phyloP scores from a whole-genome alignment of 1,284 basidiomycete genomes.

The Schizopora paradoxa region DNA sequence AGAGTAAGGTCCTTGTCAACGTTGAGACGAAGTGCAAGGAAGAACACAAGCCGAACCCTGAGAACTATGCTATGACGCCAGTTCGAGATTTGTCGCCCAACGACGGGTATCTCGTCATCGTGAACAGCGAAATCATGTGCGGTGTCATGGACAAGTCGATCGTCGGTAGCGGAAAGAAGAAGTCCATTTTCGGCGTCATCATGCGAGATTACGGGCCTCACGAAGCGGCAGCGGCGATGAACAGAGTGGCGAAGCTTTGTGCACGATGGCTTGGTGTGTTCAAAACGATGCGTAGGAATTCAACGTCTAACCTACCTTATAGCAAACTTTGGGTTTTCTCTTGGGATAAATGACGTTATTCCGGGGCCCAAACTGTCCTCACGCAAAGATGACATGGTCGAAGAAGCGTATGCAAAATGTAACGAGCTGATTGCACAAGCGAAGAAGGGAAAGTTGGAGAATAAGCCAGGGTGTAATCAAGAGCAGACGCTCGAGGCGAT shows the following conservation, averaged over 20 bases:
- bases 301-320: constrained; percentile 7
- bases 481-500: constrained; percentile 95
- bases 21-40: constrained; percentile 97
- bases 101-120: constrained; percentile 96
- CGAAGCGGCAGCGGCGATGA: constrained; percentile 95
- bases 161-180: constrained; percentile 98
- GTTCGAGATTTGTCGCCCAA: constrained; percentile 90
- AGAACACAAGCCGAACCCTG: constrained; percentile 73
- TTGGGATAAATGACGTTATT: constrained; percentile 99
- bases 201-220: constrained; percentile 95
- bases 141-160: constrained; percentile 99
- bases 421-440: constrained; percentile 84
- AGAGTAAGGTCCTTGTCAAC: constrained; percentile 84
- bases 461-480: constrained; percentile 94
- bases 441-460: constrained; percentile 90
- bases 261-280: constrained; percentile 85
- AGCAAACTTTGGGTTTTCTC: constrained; percentile 97
- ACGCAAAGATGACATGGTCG: constrained; percentile 86
- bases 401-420: constrained; percentile 86
- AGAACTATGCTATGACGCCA: constrained; percentile 59
- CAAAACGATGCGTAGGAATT: neutral
- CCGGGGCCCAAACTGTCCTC: constrained; percentile 79
- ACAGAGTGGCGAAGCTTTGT: constrained; percentile 91
- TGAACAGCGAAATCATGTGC: constrained; percentile 99
- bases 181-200: constrained; percentile 97